Conservation (phyloP, 495 filamentous ascomycete genomes). For the Podospora australis region DNA sequence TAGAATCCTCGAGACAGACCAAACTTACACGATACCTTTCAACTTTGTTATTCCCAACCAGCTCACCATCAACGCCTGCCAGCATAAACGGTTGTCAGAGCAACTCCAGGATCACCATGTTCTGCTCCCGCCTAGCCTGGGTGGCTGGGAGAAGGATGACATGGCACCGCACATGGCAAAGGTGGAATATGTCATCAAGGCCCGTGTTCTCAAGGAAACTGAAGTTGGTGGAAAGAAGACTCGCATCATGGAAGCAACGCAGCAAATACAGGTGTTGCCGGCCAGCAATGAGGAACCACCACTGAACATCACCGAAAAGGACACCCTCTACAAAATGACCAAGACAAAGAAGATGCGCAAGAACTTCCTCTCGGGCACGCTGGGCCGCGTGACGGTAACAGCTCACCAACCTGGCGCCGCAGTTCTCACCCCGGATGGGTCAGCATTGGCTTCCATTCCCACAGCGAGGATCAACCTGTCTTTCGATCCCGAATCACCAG, state of each 20-base stretch:
- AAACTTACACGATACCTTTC: constrained; percentile 71
- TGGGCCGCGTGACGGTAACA: constrained; percentile 67
- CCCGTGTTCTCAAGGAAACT: constrained; percentile 41
- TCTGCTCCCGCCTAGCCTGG: constrained; percentile 72
- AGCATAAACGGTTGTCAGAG: constrained; percentile 39
- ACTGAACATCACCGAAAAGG: constrained; percentile 52
- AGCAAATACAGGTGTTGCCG: constrained; percentile 74
- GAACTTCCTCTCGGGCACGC: constrained; percentile 68
- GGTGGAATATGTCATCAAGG: constrained; percentile 68
- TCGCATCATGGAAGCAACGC: constrained; percentile 41
- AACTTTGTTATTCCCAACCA: constrained; percentile 78
- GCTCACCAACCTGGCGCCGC: constrained; percentile 67
- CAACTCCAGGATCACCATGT: constrained; percentile 67
- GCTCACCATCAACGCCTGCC: constrained; percentile 52
- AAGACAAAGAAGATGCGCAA: constrained; percentile 73
- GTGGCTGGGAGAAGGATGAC: constrained; percentile 70
- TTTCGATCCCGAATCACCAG: constrained; percentile 60
- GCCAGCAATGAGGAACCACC: constrained; percentile 68
- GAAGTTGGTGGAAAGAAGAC: constrained; percentile 12
- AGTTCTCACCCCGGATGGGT: constrained; percentile 46
- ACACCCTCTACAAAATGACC: constrained; percentile 59
- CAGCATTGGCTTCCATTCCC: constrained; percentile 40
- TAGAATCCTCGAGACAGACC: constrained; percentile 58
- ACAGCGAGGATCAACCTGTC: constrained; percentile 62
- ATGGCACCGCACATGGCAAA: constrained; percentile 74